Base-by-base conservation (phyloP, 129 eudicot genomes). In the Heracleum sosnowskyi region DNA sequence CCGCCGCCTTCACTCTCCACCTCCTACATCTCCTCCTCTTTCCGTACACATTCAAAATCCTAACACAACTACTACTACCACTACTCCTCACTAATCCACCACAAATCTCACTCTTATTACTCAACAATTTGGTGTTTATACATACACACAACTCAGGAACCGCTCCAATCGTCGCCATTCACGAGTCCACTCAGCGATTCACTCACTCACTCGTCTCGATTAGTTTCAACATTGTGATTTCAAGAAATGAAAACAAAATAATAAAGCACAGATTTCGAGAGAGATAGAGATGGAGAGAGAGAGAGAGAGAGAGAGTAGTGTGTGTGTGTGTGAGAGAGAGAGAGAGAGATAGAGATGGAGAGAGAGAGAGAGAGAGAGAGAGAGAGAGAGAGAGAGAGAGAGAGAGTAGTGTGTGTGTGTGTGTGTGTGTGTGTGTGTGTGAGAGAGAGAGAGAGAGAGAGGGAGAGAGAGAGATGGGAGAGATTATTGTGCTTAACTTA, bases 11-110 rank as follows among this genome's bases (percentile, higher is more conserved):
- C 5, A 60, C 33, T 60, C 68, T 60, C 33, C 33, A 57, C 1
- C 66, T 57, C 31, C 31, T 9, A 57, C 66, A 60, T 11, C 68
- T 60, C 66, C 66, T 57, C 33, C 66, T 57, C 68, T 26, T 60
- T 60, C 68, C 68, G 68, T 60, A 57, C 31, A 57, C 64, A 57
- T 57, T 57, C 64, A 57, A 57, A 57, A 57, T 15, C 64, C 64
- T n/a, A 57, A 57, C 15, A 57, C 64, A 10, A n/a, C 15, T 1
- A 60, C 5, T n/a, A n/a, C 68, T n/a, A n/a, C 15, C 5, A 60
- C 5, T n/a, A n/a, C 68, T 26, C 5, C 16, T 55, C 62, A 51
- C 22, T 9, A 55, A 55, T 55, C 29, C 34, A 10, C 16, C 68
- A 26, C 68, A 60, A 60, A 60, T 60, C 33, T 60, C 68, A 11